These are phyloP conservation scores for Teunomyces aglyptinius DNA, from an alignment of 805 yeast genomes.

Conservation along the genomic window DNA sequence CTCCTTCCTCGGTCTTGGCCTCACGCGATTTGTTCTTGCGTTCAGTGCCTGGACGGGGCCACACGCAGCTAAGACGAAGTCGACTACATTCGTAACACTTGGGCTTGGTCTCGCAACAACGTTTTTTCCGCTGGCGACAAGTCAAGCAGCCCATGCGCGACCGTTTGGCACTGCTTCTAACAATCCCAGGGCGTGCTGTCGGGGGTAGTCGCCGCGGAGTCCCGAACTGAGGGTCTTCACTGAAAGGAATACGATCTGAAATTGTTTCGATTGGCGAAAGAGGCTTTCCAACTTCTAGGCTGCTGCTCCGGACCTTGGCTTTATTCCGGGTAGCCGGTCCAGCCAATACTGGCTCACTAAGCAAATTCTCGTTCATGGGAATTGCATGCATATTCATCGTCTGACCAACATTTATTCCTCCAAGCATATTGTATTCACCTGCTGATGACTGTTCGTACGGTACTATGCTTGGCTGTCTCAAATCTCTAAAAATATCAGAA, in stretches of 20 bases:
- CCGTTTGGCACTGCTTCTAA: constrained; percentile 34
- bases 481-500: not conserved
- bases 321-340: not conserved
- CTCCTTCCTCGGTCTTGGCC: constrained; percentile 47
- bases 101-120: constrained; percentile 74
- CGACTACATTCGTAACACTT: constrained; percentile 66
- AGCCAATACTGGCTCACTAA: not conserved
- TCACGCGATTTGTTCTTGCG: constrained; percentile 57
- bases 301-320: not conserved
- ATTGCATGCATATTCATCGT: not conserved
- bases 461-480: not conserved
- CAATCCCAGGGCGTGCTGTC: not conserved
- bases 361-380: not conserved
- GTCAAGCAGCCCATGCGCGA: constrained; percentile 76
- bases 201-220: not conserved
- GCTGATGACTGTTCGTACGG: not conserved
- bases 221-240: not conserved
- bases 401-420: not conserved
- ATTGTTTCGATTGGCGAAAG: not conserved
- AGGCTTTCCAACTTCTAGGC: not conserved
- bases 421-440: not conserved
- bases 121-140: constrained; percentile 72
- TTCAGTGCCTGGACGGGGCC: constrained; percentile 74
- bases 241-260: not conserved
- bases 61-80: constrained; percentile 59